These are phyloP conservation scores for Calonectria henricotiae DNA, from an alignment of 2,329 filamentous ascomycete species.

Conservation along the genomic window DNA sequence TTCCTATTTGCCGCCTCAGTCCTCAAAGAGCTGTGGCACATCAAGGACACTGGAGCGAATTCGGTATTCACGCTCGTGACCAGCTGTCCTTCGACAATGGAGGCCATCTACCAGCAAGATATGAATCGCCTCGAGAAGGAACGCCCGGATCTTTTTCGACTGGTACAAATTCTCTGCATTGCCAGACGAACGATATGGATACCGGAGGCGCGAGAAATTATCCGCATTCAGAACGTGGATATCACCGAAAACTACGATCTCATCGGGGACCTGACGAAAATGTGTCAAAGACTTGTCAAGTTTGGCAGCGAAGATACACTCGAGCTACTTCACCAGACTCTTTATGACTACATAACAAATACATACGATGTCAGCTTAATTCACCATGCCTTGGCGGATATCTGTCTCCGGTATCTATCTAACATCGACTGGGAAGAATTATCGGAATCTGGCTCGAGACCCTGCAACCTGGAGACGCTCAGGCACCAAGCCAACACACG, in stretches of 20 bases:
- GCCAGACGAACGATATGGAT: constrained; percentile 34
- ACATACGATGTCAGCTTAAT: constrained; percentile 41
- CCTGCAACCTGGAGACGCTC: background rate
- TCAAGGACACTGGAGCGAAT: constrained; percentile 46
- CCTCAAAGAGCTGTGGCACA: constrained; percentile 45
- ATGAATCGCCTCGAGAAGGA: constrained; percentile 44
- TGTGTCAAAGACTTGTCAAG: constrained; percentile 43
- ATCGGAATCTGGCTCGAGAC: background rate
- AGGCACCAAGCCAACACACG: constrained; percentile 6
- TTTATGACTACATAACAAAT: constrained; percentile 46
- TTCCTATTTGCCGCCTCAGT: constrained; percentile 46
- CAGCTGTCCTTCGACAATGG: constrained; percentile 45
- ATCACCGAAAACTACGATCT: constrained; percentile 45
- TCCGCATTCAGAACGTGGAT: constrained; percentile 40
- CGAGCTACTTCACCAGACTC: constrained; percentile 47
- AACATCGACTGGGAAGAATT: constrained; percentile 37
- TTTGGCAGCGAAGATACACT: constrained; percentile 40
- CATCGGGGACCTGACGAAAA: constrained; percentile 39
- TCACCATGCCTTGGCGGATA: constrained; percentile 37
- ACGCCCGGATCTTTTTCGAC: constrained; percentile 41
- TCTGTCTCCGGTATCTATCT: constrained; percentile 39
- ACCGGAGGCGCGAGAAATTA: constrained; percentile 41
- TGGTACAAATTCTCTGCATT: constrained; percentile 44
- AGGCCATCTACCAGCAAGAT: constrained; percentile 48
- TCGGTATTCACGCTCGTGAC: constrained; percentile 45